A percentile compares a stretch with the other conserved stretches of the same genome.
phyloP scores from a whole-genome alignment of 2,329 filamentous ascomycete species.

The Paecilomyces variotii region DNA sequence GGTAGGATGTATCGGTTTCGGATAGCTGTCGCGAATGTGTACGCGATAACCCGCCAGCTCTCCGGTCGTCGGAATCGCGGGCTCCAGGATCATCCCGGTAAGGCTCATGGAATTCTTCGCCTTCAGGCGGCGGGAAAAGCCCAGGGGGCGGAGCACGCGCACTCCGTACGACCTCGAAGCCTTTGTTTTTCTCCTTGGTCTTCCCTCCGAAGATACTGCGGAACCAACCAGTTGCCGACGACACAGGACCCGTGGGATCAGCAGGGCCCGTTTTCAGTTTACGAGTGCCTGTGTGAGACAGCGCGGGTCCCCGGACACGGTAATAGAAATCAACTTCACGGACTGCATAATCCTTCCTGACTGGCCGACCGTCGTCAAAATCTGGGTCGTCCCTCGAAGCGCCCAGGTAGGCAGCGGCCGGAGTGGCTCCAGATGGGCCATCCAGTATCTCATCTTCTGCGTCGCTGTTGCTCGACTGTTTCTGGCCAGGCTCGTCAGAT shows the following conservation, averaged over 20 bases:
- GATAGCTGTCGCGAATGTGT: slow-evolving; percentile 17
- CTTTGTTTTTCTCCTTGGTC: slow-evolving; percentile 89
- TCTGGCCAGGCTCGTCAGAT: slow-evolving; percentile 5
- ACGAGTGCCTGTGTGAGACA: slow-evolving; percentile 72
- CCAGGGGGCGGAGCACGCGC: slow-evolving; percentile 75
- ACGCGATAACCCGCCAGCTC: slow-evolving; percentile 6
- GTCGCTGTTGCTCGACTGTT: slow-evolving; percentile 26
- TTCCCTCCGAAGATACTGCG: slow-evolving; percentile 71
- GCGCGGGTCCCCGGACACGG: slow-evolving; percentile 76
- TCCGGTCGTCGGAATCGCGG: slow-evolving; percentile 7
- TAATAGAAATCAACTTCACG: slow-evolving; percentile 98
- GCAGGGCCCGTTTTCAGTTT: slow-evolving; percentile 89
- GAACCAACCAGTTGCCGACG: slow-evolving; percentile 85
- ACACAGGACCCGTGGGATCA: slow-evolving; percentile 85
- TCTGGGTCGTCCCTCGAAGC: slow-evolving; percentile 48
- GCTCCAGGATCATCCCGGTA: slow-evolving; percentile 48
- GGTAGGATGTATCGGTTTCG: slow-evolving; percentile 15
- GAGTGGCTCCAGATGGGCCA: slow-evolving; percentile 37
- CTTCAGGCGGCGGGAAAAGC: slow-evolving; percentile 42
- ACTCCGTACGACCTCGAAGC: slow-evolving; percentile 92
- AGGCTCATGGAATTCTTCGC: slow-evolving; percentile 56
- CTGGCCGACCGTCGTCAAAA: slow-evolving; percentile 39
- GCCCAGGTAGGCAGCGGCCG: slow-evolving; percentile 47
- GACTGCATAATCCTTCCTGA: slow-evolving; percentile 80
- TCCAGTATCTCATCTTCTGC: slow-evolving; percentile 28